Percentiles rank a stretch among this genome's conserved stretches.
These are phyloP conservation scores for Tinospora cordifolia DNA, from an alignment of 164 flowering plant species.

Conservation along the genomic window DNA sequence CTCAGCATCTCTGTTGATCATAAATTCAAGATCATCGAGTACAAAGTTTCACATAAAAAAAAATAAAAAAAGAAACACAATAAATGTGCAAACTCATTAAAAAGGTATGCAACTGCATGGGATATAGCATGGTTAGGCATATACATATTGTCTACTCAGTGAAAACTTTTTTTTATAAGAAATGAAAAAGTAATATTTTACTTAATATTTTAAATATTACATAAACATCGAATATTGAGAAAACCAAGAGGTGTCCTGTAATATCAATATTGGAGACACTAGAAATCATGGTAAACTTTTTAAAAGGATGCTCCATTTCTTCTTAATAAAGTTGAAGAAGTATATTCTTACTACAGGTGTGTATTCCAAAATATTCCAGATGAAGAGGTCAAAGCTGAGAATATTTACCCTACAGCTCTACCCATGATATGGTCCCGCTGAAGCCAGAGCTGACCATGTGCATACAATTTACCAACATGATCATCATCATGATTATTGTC, in stretches of 20 bases:
- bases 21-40: not conserved
- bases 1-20: not conserved
- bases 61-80: not conserved
- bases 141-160: not conserved
- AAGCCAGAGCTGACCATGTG: conserved; percentile 71
- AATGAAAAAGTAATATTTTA: too few species aligned
- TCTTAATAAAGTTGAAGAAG: not conserved
- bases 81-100: not conserved
- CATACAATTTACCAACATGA: too few species aligned
- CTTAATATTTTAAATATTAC: not conserved
- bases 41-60: not conserved
- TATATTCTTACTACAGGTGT: not conserved
- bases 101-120: not conserved
- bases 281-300: not conserved
- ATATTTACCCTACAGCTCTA: conserved; percentile 60
- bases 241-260: not conserved
- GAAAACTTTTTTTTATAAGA: too few species aligned
- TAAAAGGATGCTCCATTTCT: not conserved
- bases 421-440: conserved; percentile 67
- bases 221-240: not conserved
- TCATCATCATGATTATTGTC: conserved; percentile 59
- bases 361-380: not conserved
- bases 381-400: not conserved
- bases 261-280: not conserved
- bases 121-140: not conserved